Evolutionary conservation across 208 protist species (phyloP).

Genomic region (Leishmania martiniquensis): DNA sequence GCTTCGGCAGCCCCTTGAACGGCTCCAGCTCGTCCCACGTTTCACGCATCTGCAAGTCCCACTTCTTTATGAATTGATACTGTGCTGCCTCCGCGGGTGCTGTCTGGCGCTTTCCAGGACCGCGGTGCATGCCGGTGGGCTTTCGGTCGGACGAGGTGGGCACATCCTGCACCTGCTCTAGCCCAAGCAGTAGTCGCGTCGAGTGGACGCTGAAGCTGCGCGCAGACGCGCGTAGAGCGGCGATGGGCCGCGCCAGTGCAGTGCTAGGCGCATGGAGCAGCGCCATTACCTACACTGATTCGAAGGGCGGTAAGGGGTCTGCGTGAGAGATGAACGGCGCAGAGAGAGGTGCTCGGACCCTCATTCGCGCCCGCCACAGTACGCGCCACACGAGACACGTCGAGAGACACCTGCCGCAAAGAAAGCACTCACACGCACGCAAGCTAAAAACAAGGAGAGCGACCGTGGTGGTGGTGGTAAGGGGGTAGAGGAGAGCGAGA

Average conservation of each 20-base stretch:
- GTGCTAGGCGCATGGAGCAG: not conserved
- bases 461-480: not conserved
- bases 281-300: not conserved
- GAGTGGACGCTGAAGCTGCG: slow-evolving; percentile 23
- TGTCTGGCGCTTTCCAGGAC: slow-evolving; percentile 87
- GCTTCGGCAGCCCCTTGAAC: slow-evolving; percentile 90
- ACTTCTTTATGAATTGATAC: slow-evolving; percentile 87
- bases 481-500: not conserved
- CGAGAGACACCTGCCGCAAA: not conserved
- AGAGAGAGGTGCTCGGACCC: not conserved
- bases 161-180: slow-evolving; percentile 90
- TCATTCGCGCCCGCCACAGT: not conserved
- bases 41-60: slow-evolving; percentile 87
- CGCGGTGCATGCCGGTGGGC: slow-evolving; percentile 79
- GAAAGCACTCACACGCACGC: no score
- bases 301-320: not conserved
- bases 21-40: slow-evolving; percentile 85
- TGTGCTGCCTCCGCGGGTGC: slow-evolving; percentile 62
- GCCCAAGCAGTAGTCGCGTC: slow-evolving; percentile 41
- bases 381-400: not conserved
- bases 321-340: not conserved
- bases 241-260: not conserved
- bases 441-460: not conserved
- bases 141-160: slow-evolving; percentile 83
- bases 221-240: not conserved